These are phyloP conservation scores for Leishmania lainsoni DNA, from an alignment of 208 protist genomes.

Conservation along the genomic window DNA sequence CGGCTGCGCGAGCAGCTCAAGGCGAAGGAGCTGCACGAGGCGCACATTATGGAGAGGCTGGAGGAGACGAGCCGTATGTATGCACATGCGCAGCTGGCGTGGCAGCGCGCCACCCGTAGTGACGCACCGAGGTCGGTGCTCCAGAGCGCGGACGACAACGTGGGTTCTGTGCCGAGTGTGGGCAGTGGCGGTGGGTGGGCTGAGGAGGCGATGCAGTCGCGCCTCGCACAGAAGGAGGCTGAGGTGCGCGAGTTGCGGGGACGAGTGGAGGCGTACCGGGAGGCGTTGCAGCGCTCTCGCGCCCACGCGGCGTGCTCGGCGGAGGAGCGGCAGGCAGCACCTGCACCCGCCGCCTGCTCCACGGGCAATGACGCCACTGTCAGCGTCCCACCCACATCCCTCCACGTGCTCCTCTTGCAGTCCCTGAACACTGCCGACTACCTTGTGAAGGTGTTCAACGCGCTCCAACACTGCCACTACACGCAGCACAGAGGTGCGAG, in stretches of 20 bases:
- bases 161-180: neutral
- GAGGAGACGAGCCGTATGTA: slow-evolving; percentile 27
- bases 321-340: neutral
- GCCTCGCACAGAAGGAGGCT: slow-evolving; percentile 29
- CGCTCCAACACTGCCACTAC: slow-evolving; percentile 56
- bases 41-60: slow-evolving; percentile 47
- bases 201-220: slow-evolving; percentile 10
- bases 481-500: slow-evolving; percentile 20
- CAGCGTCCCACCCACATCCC: slow-evolving; percentile 15
- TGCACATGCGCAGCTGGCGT: slow-evolving; percentile 21
- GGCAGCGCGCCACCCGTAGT: neutral
- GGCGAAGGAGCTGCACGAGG: slow-evolving; percentile 46
- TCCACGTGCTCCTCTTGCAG: slow-evolving; percentile 49
- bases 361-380: neutral
- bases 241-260: slow-evolving; percentile 49
- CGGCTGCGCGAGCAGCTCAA: slow-evolving; percentile 62
- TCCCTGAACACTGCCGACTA: slow-evolving; percentile 53
- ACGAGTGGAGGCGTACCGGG: slow-evolving; percentile 54
- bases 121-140: neutral
- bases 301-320: neutral
- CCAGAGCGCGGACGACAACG: slow-evolving; percentile 1
- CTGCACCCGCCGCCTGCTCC: neutral
- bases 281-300: slow-evolving; percentile 29
- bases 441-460: slow-evolving; percentile 78
- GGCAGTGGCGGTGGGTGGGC: neutral